Evolutionary conservation across 768 basidiomycete genomes (phyloP).

Genomic region (Boletus reticulatus): DNA sequence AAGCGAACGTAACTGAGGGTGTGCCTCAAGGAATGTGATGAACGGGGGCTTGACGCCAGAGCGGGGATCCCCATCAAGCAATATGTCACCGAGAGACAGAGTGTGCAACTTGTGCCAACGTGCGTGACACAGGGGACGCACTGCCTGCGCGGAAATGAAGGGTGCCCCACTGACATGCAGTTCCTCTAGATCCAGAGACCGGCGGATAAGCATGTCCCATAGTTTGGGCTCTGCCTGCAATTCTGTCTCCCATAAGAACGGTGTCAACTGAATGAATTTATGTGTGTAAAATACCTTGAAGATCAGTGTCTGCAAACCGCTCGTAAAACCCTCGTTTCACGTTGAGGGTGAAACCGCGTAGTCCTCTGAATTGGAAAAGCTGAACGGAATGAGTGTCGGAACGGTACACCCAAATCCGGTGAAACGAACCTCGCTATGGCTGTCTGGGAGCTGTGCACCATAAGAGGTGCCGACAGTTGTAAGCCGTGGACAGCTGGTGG

Average conservation of each 20-base stretch:
- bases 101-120: conserved; percentile 66
- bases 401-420: neutral
- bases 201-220: conserved; percentile 69
- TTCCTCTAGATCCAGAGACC: conserved; percentile 65
- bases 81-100: conserved; percentile 63
- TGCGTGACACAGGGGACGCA: conserved; percentile 53
- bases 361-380: conserved; percentile 68
- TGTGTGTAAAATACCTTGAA: conserved; percentile 44
- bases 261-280: neutral
- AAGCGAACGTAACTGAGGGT: conserved; percentile 49
- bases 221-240: conserved; percentile 33
- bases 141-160: conserved; percentile 41
- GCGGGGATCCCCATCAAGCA: conserved; percentile 51
- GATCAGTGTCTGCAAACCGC: conserved; percentile 50
- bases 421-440: conserved; percentile 58
- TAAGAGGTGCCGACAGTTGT: conserved; percentile 60
- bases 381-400: conserved; percentile 25
- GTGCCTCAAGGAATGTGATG: conserved; percentile 65
- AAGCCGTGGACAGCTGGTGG: conserved; percentile 60
- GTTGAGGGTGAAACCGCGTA: conserved; percentile 59
- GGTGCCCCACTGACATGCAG: conserved; percentile 43
- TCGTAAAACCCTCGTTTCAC: conserved; percentile 64
- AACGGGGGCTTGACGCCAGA: conserved; percentile 54
- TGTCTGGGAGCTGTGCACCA: conserved; percentile 55
- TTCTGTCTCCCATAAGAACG: conserved; percentile 16